Percentiles rank a stretch among this genome's conserved stretches.
Evolutionary conservation across 495 filamentous ascomycete genomes (phyloP).

Genomic region (Aspergillus taichungensis): DNA sequence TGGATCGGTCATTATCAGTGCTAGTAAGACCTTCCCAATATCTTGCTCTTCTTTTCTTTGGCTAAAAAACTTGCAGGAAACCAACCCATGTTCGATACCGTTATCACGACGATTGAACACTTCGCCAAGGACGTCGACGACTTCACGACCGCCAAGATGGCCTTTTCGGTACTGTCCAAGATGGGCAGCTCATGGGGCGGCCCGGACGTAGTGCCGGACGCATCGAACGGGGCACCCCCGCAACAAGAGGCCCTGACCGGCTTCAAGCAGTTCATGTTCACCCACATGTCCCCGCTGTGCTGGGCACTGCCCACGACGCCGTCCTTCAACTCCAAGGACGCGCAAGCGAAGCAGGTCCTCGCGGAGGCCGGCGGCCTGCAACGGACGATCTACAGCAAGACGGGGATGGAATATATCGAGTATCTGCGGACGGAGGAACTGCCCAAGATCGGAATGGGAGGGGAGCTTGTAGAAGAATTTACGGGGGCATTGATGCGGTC

Average conservation of each 20-base stretch:
- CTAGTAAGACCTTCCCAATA: conserved; percentile 38
- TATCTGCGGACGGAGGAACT: conserved; percentile 47
- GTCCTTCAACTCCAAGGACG: conserved; percentile 74
- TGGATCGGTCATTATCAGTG: conserved; percentile 76
- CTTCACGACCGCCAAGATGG: conserved; percentile 72
- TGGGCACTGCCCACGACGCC: conserved; percentile 74
- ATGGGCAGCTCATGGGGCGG: conserved; percentile 84
- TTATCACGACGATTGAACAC: conserved; percentile 74
- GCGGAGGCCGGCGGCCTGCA: conserved; percentile 78
- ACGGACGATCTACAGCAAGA: conserved; percentile 79
- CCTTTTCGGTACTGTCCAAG: conserved; percentile 66
- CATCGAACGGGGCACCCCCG: conserved; percentile 28
- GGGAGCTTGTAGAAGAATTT: conserved; percentile 46
- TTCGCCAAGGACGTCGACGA: conserved; percentile 70
- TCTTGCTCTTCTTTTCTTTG: background rate
- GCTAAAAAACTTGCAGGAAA: conserved; percentile 47
- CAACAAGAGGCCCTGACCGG: conserved; percentile 60
- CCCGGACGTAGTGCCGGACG: conserved; percentile 57
- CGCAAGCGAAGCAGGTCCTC: conserved; percentile 74
- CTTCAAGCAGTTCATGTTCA: conserved; percentile 86
- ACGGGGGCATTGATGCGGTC: conserved; percentile 41
- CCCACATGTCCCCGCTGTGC: conserved; percentile 76
- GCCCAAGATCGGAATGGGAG: conserved; percentile 44
- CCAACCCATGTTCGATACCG: conserved; percentile 74
- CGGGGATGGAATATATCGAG: conserved; percentile 52